Base-by-base conservation (phyloP, 805 yeast species). In the Yamadazyma insecticola region DNA sequence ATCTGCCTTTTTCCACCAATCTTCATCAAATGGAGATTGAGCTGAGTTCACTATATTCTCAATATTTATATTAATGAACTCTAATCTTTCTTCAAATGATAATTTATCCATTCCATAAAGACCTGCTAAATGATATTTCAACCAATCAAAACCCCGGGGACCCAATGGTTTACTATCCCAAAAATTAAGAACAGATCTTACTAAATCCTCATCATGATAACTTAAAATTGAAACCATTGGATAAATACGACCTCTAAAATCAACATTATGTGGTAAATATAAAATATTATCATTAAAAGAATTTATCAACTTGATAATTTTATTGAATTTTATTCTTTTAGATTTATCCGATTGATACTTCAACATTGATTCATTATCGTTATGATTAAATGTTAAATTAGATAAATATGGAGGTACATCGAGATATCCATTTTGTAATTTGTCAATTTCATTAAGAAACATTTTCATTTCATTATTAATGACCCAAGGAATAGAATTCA, bases 241-340 rank as follows among this genome's bases (percentile, higher is more conserved):
- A 37, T 66, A 66, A 2, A 58, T 58, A 14, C 72, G 40, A 5
- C 70, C 68, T 26, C 72, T 44, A 31, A 65, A 66, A 40, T 66
- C 72, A 24, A 58, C 37, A 5, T 44, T 37, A 33, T 65, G 68
- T 1, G 70, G 69, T 13, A 57, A 45, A 34, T 51, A 66, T 9
- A 66, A 35, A 14, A 51, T 43, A 32, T 54, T 53, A 12, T 37
- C 35, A 4, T 44, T 51, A 25, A 49, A 50, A 1, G 60, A 46
- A 6, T 48, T 45, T 2, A 59, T 57, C 3, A 63, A 23, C 17
- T 37, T 26, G 9, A 32, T 37, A 11, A 51, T 32, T 36, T 43
- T 32, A 13, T 50, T 39, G 27, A 46, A 50, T 28, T 44, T 47
- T 11, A 36, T 32, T 14, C 63, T 30, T 24, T 41, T 38, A 9